Base-by-base conservation (phyloP, 2,329 filamentous ascomycete species). In the Curvularia spicifera region DNA sequence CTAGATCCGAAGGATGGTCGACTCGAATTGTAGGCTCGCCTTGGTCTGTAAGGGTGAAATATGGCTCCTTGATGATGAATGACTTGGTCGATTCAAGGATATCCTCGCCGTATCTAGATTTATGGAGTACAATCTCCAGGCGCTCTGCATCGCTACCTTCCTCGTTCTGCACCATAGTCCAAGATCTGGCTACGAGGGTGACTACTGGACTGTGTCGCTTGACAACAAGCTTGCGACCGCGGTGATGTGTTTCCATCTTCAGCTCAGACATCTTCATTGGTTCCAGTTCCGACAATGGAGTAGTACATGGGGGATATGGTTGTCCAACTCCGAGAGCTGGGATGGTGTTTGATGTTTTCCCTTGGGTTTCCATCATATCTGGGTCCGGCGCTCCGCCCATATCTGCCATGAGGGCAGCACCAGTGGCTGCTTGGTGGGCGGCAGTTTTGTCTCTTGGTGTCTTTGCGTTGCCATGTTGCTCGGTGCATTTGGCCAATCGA, bases 1-100 rank as follows among this genome's bases (percentile, higher is more conserved):
- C 63, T 18, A 86, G 62, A 56, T 87, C 84, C 24, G 78, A 80
- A 18, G 81, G 68, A 65, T 87, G 84, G 53, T 87, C 84, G 12
- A 85, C 81, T 2, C 83, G 77, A 22, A 87, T 33, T 0, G 72
- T 78, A 64, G 82, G 81, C 1, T 72, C 53, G 0, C 79, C 79
- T 22, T 81, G 70, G 0, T 70, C 70, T 4, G 75, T 75, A 0
- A 69, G 46, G 55, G 81, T 84, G 58, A 85, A 79, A 61, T 80
- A 87, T 0, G 84, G 83, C 53, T 87, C 84, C 57, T 86, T 87
- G 28, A 87, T 51, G 28, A 85, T 64, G 10, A 79, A 74, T 0
- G 80, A 64, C 12, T 69, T 71, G 1, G 73, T 71, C 5, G 71
- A 52, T 0, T 64, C 57, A 3, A 85, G 50, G 0, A 78, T 64